Evolutionary conservation across 495 filamentous ascomycete species (phyloP).

Genomic region (Lineolata rhizophorae): DNA sequence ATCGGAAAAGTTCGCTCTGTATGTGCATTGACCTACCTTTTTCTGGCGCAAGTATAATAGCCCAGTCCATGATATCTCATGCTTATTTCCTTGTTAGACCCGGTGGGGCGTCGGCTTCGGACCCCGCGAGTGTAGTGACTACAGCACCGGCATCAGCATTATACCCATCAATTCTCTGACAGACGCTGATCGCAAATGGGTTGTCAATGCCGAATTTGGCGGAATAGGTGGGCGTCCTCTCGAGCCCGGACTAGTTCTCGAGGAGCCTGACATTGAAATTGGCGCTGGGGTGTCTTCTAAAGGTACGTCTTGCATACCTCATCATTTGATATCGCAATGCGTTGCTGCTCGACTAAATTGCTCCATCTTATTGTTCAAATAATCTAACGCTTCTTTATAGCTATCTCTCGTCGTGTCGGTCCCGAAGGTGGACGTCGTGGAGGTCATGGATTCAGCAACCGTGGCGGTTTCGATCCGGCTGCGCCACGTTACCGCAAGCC

Average conservation of each 20-base stretch:
- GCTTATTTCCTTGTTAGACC: slow-evolving; percentile 29
- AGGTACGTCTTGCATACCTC: slow-evolving; percentile 17
- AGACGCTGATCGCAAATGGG: slow-evolving; percentile 93
- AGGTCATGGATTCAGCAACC: too few species aligned
- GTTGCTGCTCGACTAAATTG: too few species aligned
- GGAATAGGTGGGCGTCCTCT: slow-evolving; percentile 72
- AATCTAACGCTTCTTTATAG: too few species aligned
- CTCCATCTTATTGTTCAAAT: too few species aligned
- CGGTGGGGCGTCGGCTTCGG: slow-evolving; percentile 97
- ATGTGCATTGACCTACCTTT: not conserved
- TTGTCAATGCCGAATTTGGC: slow-evolving; percentile 82
- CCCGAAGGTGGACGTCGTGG: too few species aligned
- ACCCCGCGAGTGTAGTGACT: slow-evolving; percentile 92
- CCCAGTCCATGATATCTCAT: too few species aligned
- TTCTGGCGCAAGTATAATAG: too few species aligned
- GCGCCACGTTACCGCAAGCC: too few species aligned
- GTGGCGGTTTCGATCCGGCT: too few species aligned
- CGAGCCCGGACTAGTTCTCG: slow-evolving; percentile 66
- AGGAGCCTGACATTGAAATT: slow-evolving; percentile 97
- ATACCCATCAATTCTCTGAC: slow-evolving; percentile 84
- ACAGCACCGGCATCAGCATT: slow-evolving; percentile 73
- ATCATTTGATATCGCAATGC: too few species aligned
- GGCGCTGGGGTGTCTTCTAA: slow-evolving; percentile 93
- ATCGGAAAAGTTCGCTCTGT: slow-evolving; percentile 47
- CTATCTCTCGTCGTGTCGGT: too few species aligned